Base-by-base conservation (phyloP, 1,284 basidiomycete genomes). In the Trametes sp. region DNA sequence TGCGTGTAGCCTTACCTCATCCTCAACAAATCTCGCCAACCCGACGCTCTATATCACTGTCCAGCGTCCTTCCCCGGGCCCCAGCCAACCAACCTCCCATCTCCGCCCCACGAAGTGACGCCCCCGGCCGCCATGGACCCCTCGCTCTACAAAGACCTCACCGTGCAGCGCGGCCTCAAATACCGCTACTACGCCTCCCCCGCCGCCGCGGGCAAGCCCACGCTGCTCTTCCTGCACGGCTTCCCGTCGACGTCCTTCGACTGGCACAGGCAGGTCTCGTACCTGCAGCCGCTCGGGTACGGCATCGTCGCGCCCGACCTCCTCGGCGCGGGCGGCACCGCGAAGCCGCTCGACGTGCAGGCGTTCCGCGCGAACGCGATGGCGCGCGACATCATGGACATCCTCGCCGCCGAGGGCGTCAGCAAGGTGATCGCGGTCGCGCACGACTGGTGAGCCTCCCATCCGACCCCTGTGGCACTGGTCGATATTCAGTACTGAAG, bases 311-410 rank as follows among this genome's bases (percentile, higher is more conserved):
- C 78, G 6, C 84, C 82, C 7, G 83, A 85, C 65, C 73, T 81
- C 72, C 76, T 85, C n/a, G 84, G 84, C 2, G 84, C 83, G 57
- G 83, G 81, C 21, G 78, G 76, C 2, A 82, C 82, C 6, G 78
- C 78, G 59, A 83, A 82, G 68, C 84, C 84, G 2, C 65, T 60
- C 0, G 77, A 81, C 54, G 62, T 35, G 16, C 56, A 70, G 13
- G 68, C 70, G 4, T 85, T 82, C 67, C 70, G 70, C 16, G 64
- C 70, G 4, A 79, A 72, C 50, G 68, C 73, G 19, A 69, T 82
- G 19, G 74, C 75, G 26, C 68, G 75, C 49, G 82, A 85, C 64
- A 60, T 84, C 23, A 64, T 80, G n/a, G 82, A 81, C 36, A 75
- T 84, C 45, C 65, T 84, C 54, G 78, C 84, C 64, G 71, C 71